Evolutionary conservation across 345 rosid species (phyloP).

Genomic region (Gossypium australe): DNA sequence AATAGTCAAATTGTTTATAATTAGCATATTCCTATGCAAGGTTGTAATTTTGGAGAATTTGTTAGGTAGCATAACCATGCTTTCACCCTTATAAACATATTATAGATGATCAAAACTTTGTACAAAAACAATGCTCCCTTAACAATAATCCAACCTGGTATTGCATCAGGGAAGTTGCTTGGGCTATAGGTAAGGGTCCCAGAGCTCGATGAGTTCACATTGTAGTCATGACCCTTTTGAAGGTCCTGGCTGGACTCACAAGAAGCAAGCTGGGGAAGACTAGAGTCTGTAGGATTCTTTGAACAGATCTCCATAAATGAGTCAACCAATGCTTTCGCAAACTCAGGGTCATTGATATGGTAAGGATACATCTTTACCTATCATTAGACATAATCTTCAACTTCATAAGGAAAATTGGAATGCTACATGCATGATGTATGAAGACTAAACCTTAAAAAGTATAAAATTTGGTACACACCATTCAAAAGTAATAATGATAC

Average conservation of each 20-base stretch:
- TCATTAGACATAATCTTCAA: slow-evolving; percentile 14
- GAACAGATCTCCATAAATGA: slow-evolving; percentile 62
- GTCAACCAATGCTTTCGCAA: slow-evolving; percentile 72
- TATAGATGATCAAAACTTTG: neutral
- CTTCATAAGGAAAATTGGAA: neutral
- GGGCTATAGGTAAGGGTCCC: slow-evolving; percentile 50
- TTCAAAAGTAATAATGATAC: slow-evolving; percentile 27
- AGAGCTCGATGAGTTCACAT: slow-evolving; percentile 21
- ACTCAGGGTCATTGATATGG: slow-evolving; percentile 80
- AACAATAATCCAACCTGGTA: slow-evolving; percentile 49
- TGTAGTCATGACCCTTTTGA: slow-evolving; percentile 22
- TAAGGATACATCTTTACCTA: slow-evolving; percentile 60
- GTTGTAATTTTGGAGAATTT: neutral
- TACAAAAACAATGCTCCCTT: neutral
- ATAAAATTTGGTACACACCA: neutral
- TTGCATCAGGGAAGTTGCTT: slow-evolving; percentile 73
- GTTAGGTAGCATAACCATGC: neutral
- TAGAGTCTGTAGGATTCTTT: slow-evolving; percentile 22
- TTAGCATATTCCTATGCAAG: neutral
- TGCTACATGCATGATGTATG: neutral
- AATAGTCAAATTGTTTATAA: neutral
- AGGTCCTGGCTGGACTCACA: slow-evolving; percentile 23
- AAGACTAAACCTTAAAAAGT: slow-evolving; percentile 5
- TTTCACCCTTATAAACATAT: neutral
- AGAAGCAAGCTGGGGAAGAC: slow-evolving; percentile 23